A percentile compares a stretch with the other conserved stretches of the same genome.
Conservation (phyloP, 75 land plant species). For the Picea glauca region DNA sequence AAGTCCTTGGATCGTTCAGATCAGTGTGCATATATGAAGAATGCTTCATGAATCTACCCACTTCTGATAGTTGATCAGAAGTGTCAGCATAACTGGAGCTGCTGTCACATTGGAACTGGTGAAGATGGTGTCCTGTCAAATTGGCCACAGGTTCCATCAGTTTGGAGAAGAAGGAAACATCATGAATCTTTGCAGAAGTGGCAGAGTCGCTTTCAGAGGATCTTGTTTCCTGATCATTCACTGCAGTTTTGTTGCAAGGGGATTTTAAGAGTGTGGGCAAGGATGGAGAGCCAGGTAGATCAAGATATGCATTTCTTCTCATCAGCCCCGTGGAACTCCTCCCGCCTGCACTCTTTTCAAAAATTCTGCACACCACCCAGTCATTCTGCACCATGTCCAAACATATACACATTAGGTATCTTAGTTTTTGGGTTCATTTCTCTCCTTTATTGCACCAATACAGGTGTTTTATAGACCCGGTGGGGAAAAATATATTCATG, state of each 20-base stretch:
- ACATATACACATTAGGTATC: too few relatives aligned
- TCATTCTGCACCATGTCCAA: constrained; percentile 28
- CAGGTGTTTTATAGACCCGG: too few relatives aligned
- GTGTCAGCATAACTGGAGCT: neutral
- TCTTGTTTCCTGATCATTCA: neutral
- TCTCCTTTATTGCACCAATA: too few relatives aligned
- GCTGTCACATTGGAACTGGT: neutral
- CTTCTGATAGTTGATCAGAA: constrained; percentile 7
- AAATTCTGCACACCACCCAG: constrained; percentile 64
- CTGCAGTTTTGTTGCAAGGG: neutral
- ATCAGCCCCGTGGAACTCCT: neutral
- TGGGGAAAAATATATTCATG: neutral
- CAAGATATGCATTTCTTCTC: neutral
- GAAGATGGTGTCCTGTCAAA: neutral
- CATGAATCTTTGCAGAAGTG: neutral
- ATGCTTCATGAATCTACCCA: neutral
- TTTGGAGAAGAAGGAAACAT: constrained; percentile 2
- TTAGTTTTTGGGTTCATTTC: too few relatives aligned
- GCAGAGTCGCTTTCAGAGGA: neutral
- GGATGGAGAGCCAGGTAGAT: neutral
- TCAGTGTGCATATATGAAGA: too few relatives aligned
- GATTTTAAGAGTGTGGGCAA: neutral
- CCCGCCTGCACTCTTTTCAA: constrained; percentile 48
- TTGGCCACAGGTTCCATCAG: neutral
- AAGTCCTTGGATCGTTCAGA: neutral